Evolutionary conservation across 148 eudicot species (phyloP).

Genomic region (Heliosperma pusillum): DNA sequence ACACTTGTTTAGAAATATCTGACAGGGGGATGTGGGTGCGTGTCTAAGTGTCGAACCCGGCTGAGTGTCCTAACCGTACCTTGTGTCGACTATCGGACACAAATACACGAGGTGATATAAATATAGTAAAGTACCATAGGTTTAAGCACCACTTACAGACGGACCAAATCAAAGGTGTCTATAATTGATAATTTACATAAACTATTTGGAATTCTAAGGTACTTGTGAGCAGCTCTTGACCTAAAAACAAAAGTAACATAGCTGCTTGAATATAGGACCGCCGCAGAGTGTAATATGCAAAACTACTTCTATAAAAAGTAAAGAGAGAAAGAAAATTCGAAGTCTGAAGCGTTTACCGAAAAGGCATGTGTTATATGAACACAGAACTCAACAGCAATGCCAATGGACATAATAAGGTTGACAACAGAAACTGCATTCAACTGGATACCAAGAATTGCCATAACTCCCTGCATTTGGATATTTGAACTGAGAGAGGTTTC

Average conservation of each 20-base stretch:
- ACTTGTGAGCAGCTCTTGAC: neutral
- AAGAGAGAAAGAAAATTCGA: neutral
- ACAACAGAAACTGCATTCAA: conserved; percentile 91
- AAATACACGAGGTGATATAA: neutral
- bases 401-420: conserved; percentile 94
- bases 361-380: conserved; percentile 95
- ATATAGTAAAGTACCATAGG: neutral
- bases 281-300: no score
- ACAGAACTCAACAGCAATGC: conserved; percentile 95
- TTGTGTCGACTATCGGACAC: no score
- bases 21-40: no score
- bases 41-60: no score
- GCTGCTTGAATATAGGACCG: neutral
- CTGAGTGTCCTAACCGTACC: no score
- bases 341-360: conserved; percentile 50
- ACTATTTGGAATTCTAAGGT: neutral
- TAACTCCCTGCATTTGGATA: conserved; percentile 71
- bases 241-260: neutral
- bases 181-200: neutral
- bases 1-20: no score
- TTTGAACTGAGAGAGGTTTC: conserved; percentile 8
- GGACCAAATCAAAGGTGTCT: neutral
- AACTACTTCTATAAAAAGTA: neutral
- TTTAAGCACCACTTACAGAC: neutral
- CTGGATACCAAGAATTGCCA: conserved; percentile 87